These are phyloP conservation scores for Aspergillus alliaceus DNA, from an alignment of 2,329 filamentous ascomycete species.

Conservation along the genomic window DNA sequence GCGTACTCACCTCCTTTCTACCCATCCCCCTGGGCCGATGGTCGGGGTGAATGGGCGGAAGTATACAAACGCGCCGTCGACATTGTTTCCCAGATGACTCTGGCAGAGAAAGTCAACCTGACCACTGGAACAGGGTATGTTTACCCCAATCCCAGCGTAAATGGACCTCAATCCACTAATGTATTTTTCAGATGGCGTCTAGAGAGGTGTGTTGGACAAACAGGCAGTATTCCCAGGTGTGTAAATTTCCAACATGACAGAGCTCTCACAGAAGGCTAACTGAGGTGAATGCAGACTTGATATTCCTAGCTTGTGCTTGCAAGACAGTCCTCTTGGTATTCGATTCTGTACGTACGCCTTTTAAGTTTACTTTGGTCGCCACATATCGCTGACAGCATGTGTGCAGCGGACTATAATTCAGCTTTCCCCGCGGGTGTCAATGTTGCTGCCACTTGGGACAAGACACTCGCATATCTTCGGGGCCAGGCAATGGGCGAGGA, in stretches of 20 bases:
- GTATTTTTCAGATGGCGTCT: constrained; percentile 57
- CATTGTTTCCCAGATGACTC: constrained; percentile 80
- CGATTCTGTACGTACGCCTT: constrained; percentile 55
- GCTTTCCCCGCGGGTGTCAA: constrained; percentile 79
- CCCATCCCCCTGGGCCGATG: constrained; percentile 83
- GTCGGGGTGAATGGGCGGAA: constrained; percentile 69
- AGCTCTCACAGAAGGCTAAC: not conserved
- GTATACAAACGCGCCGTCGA: constrained; percentile 74
- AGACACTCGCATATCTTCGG: constrained; percentile 66
- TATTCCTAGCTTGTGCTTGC: constrained; percentile 73
- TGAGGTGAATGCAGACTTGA: constrained; percentile 46
- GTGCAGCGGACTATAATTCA: constrained; percentile 70
- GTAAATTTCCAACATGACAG: constrained; percentile 12
- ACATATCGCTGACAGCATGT: not conserved
- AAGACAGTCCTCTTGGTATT: constrained; percentile 81
- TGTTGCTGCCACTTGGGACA: constrained; percentile 80
- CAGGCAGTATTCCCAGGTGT: constrained; percentile 47
- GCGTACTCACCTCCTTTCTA: constrained; percentile 66
- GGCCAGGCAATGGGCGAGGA: constrained; percentile 75
- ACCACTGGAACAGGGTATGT: constrained; percentile 84
- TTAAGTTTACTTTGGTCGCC: not conserved
- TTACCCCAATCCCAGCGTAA: not conserved
- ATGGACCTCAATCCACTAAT: constrained; percentile 2
- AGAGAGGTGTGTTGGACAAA: constrained; percentile 76
- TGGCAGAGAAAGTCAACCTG: constrained; percentile 89